Evolutionary conservation across 2,329 filamentous ascomycete species (phyloP).

Genomic region (Purpureocillium takamizusanense): DNA sequence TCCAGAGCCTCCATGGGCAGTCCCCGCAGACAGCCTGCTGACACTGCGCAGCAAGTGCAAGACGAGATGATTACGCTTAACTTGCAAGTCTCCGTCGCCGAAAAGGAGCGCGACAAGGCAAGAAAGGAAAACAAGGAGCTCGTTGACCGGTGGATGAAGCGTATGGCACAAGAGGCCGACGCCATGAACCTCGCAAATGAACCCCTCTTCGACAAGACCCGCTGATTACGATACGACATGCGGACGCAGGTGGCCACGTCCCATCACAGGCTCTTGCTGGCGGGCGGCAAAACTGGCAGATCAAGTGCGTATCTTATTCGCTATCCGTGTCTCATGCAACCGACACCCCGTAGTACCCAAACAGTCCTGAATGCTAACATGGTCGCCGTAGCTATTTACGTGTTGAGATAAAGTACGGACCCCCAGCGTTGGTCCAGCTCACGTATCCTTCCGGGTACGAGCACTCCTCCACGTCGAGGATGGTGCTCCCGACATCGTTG

Average conservation of each 20-base stretch:
- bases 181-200: slow-evolving; percentile 68
- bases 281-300: no score
- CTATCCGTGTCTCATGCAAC: background rate
- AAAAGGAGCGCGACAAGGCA: slow-evolving; percentile 64
- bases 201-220: slow-evolving; percentile 20
- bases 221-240: no score
- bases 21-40: slow-evolving; percentile 2
- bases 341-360: no score
- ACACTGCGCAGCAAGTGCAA: slow-evolving; percentile 58
- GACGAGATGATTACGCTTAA: slow-evolving; percentile 87
- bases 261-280: no score
- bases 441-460: slow-evolving; percentile 63
- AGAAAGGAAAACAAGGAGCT: slow-evolving; percentile 80
- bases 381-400: slow-evolving; percentile 45
- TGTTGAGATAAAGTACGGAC: slow-evolving; percentile 81
- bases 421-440: slow-evolving; percentile 82
- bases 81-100: slow-evolving; percentile 78
- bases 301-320: background rate
- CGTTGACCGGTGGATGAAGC: slow-evolving; percentile 83
- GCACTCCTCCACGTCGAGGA: slow-evolving; percentile 64
- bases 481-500: slow-evolving; percentile 70
- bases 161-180: slow-evolving; percentile 78
- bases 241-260: no score
- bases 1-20: background rate
- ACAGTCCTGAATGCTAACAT: background rate